Conservation (phyloP, 331 rosid species). For the Acacia pycnantha region DNA sequence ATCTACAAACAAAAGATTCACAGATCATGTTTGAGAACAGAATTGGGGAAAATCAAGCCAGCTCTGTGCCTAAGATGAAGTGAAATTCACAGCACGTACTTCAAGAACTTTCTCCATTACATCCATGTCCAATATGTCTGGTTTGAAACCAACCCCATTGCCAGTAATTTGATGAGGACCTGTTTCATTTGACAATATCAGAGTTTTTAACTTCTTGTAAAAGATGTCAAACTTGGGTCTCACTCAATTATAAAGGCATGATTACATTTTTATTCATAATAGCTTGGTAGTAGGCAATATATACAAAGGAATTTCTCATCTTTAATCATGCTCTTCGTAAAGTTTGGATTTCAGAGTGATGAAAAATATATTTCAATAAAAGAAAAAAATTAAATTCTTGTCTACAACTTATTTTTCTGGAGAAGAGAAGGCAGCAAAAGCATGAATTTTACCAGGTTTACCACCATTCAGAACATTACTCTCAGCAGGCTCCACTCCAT, state of each 20-base stretch:
- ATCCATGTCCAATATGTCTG: constrained; percentile 78
- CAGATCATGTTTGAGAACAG: constrained; percentile 20
- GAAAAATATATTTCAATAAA: neutral
- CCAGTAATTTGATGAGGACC: constrained; percentile 95
- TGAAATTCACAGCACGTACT: constrained; percentile 44
- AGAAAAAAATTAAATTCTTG: neutral
- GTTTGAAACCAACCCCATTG: constrained; percentile 92
- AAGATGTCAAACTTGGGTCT: neutral
- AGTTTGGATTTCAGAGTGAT: neutral
- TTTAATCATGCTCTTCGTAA: neutral
- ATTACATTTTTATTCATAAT: neutral
- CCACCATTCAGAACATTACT: constrained; percentile 71
- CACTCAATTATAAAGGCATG: neutral
- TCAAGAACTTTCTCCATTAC: constrained; percentile 56
- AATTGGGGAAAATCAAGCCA: neutral
- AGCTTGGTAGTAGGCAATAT: neutral
- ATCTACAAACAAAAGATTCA: constrained; percentile 39
- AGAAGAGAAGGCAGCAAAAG: neutral
- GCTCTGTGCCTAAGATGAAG: neutral
- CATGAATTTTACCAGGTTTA: constrained; percentile 55
- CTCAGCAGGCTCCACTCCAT: constrained; percentile 75
- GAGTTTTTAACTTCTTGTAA: constrained; percentile 19
- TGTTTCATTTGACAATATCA: constrained; percentile 28
- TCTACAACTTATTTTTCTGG: neutral
- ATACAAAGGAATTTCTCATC: neutral